phyloP scores from a whole-genome alignment of 192 early-diverging fungal species.

The Gonapodya prolifera region DNA sequence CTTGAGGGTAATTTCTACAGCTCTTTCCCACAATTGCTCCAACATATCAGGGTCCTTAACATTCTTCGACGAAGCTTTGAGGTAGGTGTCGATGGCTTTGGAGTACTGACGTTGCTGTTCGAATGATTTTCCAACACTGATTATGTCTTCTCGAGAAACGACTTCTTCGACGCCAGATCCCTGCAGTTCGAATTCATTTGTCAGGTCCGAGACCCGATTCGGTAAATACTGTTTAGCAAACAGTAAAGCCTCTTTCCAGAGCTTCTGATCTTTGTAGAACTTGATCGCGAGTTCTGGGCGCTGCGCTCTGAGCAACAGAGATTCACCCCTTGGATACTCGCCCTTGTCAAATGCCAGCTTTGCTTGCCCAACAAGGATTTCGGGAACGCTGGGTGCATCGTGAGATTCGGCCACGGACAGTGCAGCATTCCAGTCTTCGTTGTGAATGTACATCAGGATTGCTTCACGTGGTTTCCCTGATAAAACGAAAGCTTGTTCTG shows the following conservation, averaged over 20 bases:
- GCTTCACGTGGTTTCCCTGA: conserved; percentile 12
- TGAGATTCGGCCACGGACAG: conserved; percentile 43
- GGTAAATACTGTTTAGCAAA: conserved; percentile 51
- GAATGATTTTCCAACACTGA: conserved; percentile 22
- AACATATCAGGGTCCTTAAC: conserved; percentile 27
- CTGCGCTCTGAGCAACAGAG: conserved; percentile 43
- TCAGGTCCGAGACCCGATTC: conserved; percentile 28
- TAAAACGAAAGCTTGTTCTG: conserved; percentile 43
- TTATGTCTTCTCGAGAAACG: conserved; percentile 9
- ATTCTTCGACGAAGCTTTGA: conserved; percentile 31
- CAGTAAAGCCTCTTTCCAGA: conserved; percentile 48
- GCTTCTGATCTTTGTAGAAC: conserved; percentile 39
- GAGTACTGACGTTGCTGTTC: conserved; percentile 47
- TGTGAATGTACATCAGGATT: conserved; percentile 32
- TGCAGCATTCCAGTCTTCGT: conserved; percentile 51
- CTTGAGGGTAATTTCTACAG: conserved; percentile 42
- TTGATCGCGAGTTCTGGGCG: conserved; percentile 45
- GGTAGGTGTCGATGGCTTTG: conserved; percentile 45
- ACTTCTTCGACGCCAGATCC: conserved; percentile 38
- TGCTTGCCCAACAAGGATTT: conserved; percentile 48
- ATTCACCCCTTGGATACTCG: conserved; percentile 38
- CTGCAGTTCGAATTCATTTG: conserved; percentile 38
- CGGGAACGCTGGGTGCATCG: conserved; percentile 33
- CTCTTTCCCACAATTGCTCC: conserved; percentile 39
- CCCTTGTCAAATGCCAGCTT: conserved; percentile 40